Base-by-base conservation (phyloP, 352 stramenopile genomes). In the Elongisporangium anandrum region DNA sequence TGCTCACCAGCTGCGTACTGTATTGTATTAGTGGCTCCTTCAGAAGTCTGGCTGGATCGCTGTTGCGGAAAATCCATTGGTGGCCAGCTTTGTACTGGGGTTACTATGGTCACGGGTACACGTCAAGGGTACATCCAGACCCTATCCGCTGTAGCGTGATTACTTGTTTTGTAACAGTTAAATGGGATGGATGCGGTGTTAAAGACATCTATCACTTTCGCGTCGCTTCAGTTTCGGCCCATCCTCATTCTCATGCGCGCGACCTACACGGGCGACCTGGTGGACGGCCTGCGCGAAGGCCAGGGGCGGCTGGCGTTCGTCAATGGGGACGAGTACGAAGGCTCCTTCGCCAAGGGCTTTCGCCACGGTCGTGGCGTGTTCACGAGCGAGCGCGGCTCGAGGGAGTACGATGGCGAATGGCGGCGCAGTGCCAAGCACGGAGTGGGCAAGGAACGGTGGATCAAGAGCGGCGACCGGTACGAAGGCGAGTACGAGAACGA, bases 331-430 rank as follows among this genome's bases (percentile, higher is more conserved):
- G 65, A 60, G 34, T 92, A 88, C 60, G 75, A 84, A 22, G 81
- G 81, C n/a, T 66, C 69, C n/a, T 92, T 92, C 53, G 39, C 53
- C 1, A 60, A 81, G 23, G 81, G 81, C 4, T 90, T 87, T 34
- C 72, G 81, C 49, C 66, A 90, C 21, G 81, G 81, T 3, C 63
- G 57, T 26, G 81, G 81, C 3, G 34, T 78, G 15, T 87, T 88
- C 51, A 88, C 74, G 45, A 85, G 69, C 13, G 65, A 87, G 48
- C 72, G 73, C 16, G 74, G 74, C 16, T 75, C 56, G 0, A 65
- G 66, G 3, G 64, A 84, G 17, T 90, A 85, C 54, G 79, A 90
- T 0, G 81, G 81, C 8, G 66, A 87, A n/a, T 92, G 81, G 81
- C 23, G 45, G 12, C 70, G 75, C 19, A 81, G 81, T 24, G 65